phyloP scores from a whole-genome alignment of 176 grass and related monocot species.

The Aegilops umbellulata region DNA sequence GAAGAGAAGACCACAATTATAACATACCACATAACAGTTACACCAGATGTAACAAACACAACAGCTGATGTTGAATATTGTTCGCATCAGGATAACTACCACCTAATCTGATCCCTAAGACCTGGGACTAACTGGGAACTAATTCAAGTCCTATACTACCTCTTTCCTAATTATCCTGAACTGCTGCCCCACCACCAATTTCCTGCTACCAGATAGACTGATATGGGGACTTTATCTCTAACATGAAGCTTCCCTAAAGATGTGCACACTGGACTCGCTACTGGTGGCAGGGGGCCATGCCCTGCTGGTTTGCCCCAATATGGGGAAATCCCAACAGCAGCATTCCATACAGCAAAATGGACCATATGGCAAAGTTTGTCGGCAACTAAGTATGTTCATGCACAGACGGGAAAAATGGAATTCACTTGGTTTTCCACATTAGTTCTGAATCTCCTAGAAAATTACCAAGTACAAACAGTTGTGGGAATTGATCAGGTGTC shows the following conservation, averaged over 20 bases:
- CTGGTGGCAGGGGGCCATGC: not conserved
- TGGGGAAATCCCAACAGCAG: not conserved
- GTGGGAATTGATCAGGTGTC: constrained; percentile 88
- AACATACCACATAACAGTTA: not conserved
- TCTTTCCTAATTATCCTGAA: not conserved
- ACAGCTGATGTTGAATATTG: not conserved
- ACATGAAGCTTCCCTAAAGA: constrained; percentile 6
- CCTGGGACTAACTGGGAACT: not conserved
- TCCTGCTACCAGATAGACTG: not conserved
- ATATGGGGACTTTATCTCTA: not conserved
- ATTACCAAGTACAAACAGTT: constrained; percentile 88
- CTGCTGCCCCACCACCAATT: not conserved
- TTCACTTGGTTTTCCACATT: not conserved
- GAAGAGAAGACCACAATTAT: constrained; percentile 5
- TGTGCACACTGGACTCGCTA: not conserved
- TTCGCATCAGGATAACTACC: not conserved
- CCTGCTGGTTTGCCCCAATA: not conserved
- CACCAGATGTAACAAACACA: not conserved
- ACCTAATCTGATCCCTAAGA: not conserved
- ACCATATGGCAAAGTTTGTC: not conserved
- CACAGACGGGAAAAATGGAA: not conserved
- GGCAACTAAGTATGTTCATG: not conserved
- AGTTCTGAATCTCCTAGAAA: not conserved
- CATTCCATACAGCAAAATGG: not conserved
- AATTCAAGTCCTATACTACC: not conserved